phyloP scores from a whole-genome alignment of 495 filamentous ascomycete genomes.

The Oidiodendron maius region DNA sequence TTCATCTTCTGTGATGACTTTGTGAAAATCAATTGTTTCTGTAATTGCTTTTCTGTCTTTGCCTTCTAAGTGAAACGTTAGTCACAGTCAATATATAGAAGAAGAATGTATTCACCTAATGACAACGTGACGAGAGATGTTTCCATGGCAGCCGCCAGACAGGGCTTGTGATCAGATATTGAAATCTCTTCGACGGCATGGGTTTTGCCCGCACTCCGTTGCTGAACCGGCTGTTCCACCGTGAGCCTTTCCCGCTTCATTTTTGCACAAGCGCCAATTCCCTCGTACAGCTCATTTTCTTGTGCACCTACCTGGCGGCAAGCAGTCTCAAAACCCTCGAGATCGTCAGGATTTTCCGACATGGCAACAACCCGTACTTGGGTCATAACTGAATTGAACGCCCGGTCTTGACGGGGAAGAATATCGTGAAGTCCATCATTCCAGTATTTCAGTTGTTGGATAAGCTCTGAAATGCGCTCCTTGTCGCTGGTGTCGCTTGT shows the following conservation, averaged over 20 bases:
- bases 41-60: no score
- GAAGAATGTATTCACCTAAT: not conserved
- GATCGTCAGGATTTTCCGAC: not conserved
- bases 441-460: not conserved
- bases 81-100: not conserved
- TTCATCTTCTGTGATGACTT: no score
- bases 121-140: not conserved
- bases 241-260: not conserved
- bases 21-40: no score
- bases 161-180: not conserved
- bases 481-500: not conserved
- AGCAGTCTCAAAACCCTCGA: not conserved
- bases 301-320: not conserved
- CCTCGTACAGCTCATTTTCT: not conserved
- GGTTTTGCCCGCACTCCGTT: no score
- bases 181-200: no score
- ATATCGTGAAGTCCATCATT: not conserved
- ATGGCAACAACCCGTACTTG: not conserved
- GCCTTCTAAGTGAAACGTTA: not conserved
- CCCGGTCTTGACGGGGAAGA: not conserved
- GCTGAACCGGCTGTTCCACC: no score
- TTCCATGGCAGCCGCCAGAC: not conserved
- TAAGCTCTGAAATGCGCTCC: not conserved
- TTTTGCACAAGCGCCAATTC: not conserved
- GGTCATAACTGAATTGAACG: not conserved